phyloP scores from a whole-genome alignment of 2,329 filamentous ascomycete species.

The Phaeosphaeriaceae sp. region DNA sequence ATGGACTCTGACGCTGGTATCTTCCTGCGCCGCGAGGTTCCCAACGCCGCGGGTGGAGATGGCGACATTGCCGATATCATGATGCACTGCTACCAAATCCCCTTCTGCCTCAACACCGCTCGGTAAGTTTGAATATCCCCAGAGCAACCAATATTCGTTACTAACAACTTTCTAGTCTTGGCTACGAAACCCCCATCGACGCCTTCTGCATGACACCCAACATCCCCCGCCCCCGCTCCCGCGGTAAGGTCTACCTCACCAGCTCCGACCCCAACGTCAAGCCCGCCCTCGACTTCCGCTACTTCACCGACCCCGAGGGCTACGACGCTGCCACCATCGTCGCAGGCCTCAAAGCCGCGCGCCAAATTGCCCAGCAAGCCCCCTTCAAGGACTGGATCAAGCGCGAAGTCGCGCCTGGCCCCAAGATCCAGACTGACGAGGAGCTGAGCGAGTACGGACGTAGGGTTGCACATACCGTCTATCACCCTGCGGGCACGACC shows the following conservation, averaged over 20 bases:
- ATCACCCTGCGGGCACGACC: slow-evolving; percentile 87
- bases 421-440: slow-evolving; percentile 76
- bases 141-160: no score
- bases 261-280: slow-evolving; percentile 78
- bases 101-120: slow-evolving; percentile 85
- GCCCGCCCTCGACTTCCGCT: slow-evolving; percentile 85
- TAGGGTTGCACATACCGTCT: slow-evolving; percentile 83
- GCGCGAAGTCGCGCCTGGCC: slow-evolving; percentile 80
- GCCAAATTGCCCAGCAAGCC: slow-evolving; percentile 74
- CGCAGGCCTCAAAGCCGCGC: slow-evolving; percentile 77
- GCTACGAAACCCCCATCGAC: slow-evolving; percentile 73
- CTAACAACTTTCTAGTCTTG: slow-evolving; percentile 60
- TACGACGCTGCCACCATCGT: slow-evolving; percentile 85
- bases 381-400: slow-evolving; percentile 87
- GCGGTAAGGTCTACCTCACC: slow-evolving; percentile 78
- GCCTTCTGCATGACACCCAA: slow-evolving; percentile 95
- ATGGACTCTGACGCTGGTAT: slow-evolving; percentile 92
- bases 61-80: slow-evolving; percentile 83
- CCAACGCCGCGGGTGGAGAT: slow-evolving; percentile 73
- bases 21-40: slow-evolving; percentile 79
- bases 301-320: slow-evolving; percentile 86
- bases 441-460: slow-evolving; percentile 83
- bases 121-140: slow-evolving; percentile 52
- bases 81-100: slow-evolving; percentile 98
- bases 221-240: slow-evolving; percentile 81